Evolutionary conservation across 805 yeast species (phyloP).

Genomic region (Sugiyamaella mastotermitis): DNA sequence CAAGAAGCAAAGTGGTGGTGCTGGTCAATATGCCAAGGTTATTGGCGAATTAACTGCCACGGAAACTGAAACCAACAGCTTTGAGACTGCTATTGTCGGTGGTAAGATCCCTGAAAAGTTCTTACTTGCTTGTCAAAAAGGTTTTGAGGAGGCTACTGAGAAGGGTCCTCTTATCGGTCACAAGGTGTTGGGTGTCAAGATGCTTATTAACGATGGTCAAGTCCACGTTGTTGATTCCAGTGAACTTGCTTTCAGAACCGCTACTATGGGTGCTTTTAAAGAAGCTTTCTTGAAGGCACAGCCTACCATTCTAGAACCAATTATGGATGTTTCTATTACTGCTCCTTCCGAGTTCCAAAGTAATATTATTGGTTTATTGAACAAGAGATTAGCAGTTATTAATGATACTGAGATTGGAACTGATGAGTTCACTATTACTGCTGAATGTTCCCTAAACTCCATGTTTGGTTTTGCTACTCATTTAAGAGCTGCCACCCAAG

Average conservation of each 20-base stretch:
- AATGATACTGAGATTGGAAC: conserved; percentile 89
- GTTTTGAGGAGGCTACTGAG: conserved; percentile 89
- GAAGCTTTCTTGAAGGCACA: conserved; percentile 79
- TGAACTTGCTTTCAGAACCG: conserved; percentile 91
- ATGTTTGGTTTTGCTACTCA: conserved; percentile 96
- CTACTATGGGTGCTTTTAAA: conserved; percentile 85
- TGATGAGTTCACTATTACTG: conserved; percentile 88
- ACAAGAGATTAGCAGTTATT: conserved; percentile 88
- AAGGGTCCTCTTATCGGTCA: conserved; percentile 97
- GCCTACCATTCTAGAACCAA: conserved; percentile 92
- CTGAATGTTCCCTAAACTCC: conserved; percentile 94
- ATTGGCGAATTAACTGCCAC: conserved; percentile 50
- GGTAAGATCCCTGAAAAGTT: conserved; percentile 96
- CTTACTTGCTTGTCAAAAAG: conserved; percentile 88
- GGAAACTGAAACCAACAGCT: conserved; percentile 44
- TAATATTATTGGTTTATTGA: conserved; percentile 79
- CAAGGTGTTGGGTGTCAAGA: conserved; percentile 83
- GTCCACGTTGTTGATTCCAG: conserved; percentile 96
- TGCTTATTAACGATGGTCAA: conserved; percentile 95
- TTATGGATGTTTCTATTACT: conserved; percentile 87
- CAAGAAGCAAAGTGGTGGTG: conserved; percentile 98
- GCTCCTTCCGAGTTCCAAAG: conserved; percentile 98
- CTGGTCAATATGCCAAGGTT: conserved; percentile 98
- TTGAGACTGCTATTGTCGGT: conserved; percentile 86
- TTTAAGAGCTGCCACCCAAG: conserved; percentile 94